Evolutionary conservation across 805 yeast genomes (phyloP).

Genomic region (Cyberlindnera mycetangii): DNA sequence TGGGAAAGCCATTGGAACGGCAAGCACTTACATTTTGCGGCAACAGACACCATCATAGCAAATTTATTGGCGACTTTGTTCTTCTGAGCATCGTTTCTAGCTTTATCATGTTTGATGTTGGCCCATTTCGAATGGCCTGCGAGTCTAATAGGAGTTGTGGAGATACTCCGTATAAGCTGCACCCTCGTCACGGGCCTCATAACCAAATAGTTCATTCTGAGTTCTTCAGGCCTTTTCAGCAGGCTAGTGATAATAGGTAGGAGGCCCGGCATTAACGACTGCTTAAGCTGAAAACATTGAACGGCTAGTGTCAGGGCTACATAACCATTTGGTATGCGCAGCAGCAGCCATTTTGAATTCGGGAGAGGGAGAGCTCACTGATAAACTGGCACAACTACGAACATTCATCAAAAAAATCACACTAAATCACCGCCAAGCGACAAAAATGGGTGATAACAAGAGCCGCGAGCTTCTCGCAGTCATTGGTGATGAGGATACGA

Average conservation of each 20-base stretch:
- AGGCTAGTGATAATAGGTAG: no score
- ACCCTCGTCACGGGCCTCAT: slow-evolving; percentile 1
- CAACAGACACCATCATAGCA: slow-evolving; percentile 70
- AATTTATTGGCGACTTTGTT: slow-evolving; percentile 66
- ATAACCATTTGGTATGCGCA: background rate
- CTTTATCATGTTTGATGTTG: slow-evolving; percentile 89
- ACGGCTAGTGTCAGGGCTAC: no score
- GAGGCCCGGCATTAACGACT: no score
- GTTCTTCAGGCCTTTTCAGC: no score
- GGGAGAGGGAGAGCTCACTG: background rate
- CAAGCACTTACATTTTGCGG: slow-evolving; percentile 50
- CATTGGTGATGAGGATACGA: slow-evolving; percentile 96
- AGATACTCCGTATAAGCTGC: slow-evolving; percentile 4
- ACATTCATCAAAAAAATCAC: background rate
- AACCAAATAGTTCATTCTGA: background rate
- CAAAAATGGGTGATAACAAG: slow-evolving; percentile 32
- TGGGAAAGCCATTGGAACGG: background rate
- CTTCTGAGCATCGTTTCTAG: slow-evolving; percentile 81
- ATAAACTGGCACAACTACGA: background rate
- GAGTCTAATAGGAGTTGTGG: slow-evolving; percentile 4
- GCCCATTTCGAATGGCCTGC: slow-evolving; percentile 96
- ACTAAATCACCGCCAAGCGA: background rate
- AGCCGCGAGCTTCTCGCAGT: slow-evolving; percentile 87
- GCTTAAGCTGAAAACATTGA: no score
- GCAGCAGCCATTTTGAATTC: background rate